These are phyloP conservation scores for Talaromyces pinophilus DNA, from an alignment of 2,329 filamentous ascomycete genomes.

Conservation along the genomic window DNA sequence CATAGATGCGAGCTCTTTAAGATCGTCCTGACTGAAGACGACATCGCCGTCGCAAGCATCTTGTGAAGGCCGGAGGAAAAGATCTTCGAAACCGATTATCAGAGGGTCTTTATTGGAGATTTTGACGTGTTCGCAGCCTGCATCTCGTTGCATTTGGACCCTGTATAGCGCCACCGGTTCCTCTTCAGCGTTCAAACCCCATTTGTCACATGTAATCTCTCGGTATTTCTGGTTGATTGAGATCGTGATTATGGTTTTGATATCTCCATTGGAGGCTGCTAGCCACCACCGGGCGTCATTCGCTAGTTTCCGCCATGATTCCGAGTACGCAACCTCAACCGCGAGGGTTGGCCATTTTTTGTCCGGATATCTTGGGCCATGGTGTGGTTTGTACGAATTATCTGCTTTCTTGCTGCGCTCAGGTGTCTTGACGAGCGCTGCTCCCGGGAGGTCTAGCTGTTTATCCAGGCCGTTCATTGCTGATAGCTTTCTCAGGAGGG, in stretches of 20 bases:
- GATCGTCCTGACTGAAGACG: not conserved
- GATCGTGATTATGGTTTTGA: constrained; percentile 7
- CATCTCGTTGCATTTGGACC: not conserved
- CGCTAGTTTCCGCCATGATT: constrained; percentile 6
- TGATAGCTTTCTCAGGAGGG: not conserved
- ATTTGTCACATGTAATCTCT: constrained; percentile 15
- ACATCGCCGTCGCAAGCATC: not conserved
- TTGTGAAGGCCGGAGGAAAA: constrained; percentile 16
- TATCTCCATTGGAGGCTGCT: constrained; percentile 1
- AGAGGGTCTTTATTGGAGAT: constrained; percentile 8
- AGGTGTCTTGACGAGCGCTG: not conserved
- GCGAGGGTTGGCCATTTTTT: constrained; percentile 17
- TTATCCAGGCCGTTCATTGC: not conserved
- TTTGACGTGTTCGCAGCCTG: not conserved
- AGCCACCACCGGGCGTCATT: constrained; percentile 20
- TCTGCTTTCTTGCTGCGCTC: not conserved
- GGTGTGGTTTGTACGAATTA: not conserved
- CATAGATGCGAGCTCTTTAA: constrained; percentile 3
- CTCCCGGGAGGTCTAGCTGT: not conserved
- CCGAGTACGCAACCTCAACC: constrained; percentile 10
- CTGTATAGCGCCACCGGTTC: not conserved
- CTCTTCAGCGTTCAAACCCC: not conserved
- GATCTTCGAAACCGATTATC: constrained; percentile 10
- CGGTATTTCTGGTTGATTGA: not conserved
- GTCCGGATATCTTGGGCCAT: not conserved